A percentile compares a stretch with the other conserved stretches of the same genome.
Evolutionary conservation across 2,329 filamentous ascomycete genomes (phyloP).

Genomic region (Claviceps pazoutovae): DNA sequence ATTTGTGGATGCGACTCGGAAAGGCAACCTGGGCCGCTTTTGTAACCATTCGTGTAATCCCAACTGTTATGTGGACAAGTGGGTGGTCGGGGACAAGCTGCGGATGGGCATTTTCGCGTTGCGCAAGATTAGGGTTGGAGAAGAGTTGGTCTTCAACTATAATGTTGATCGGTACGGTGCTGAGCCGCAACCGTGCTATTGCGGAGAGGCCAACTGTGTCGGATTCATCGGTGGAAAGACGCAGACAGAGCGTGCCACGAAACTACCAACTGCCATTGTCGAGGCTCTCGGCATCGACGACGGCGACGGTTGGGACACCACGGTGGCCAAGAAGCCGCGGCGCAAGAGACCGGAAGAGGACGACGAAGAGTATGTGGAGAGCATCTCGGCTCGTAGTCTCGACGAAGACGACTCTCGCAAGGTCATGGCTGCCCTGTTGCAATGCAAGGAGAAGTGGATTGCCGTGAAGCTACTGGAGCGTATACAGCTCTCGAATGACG

Average conservation of each 20-base stretch:
- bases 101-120: constrained; percentile 98
- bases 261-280: constrained; percentile 76
- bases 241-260: constrained; percentile 88
- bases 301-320: constrained; percentile 80
- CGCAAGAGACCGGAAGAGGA: constrained; percentile 88
- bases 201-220: constrained; percentile 83
- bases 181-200: constrained; percentile 94
- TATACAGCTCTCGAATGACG: constrained; percentile 75
- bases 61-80: constrained; percentile 98
- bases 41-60: constrained; percentile 99
- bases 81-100: constrained; percentile 92
- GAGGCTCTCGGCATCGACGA: constrained; percentile 94
- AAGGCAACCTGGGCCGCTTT: constrained; percentile 88
- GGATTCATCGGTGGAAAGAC: constrained; percentile 97
- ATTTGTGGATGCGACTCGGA: constrained; percentile 95
- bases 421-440: constrained; percentile 92
- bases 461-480: constrained; percentile 85
- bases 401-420: constrained; percentile 77
- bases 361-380: constrained; percentile 91
- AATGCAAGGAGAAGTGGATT: constrained; percentile 99
- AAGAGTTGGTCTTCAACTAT: constrained; percentile 98
- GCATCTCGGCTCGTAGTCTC: constrained; percentile 64
- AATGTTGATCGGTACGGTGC: constrained; percentile 97
- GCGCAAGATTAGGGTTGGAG: constrained; percentile 70
- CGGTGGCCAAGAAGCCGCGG: constrained; percentile 75